These are phyloP conservation scores for Tylopilus orsonianus DNA, from an alignment of 1,284 basidiomycete species.

Conservation along the genomic window DNA sequence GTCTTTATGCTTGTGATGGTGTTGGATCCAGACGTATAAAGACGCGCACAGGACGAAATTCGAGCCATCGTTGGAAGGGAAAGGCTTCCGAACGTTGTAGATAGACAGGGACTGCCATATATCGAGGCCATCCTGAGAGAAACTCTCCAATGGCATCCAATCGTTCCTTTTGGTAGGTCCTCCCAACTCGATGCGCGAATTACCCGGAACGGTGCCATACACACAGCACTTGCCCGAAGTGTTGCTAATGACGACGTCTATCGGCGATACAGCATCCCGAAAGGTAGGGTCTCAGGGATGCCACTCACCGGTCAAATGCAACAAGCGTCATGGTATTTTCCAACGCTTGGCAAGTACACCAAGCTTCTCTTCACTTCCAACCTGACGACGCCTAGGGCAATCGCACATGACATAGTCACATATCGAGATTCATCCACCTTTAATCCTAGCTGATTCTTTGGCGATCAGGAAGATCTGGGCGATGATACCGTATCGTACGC, in stretches of 20 bases:
- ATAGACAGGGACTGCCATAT: neutral
- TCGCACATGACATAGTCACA: constrained; percentile 14
- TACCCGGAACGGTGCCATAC: neutral
- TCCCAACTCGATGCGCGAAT: neutral
- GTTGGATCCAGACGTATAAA: constrained; percentile 11
- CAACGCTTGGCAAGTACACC: constrained; percentile 9
- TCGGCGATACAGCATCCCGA: constrained; percentile 10
- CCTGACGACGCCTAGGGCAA: constrained; percentile 8
- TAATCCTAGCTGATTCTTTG: constrained; percentile 12
- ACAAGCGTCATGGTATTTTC: constrained; percentile 8
- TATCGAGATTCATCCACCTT: constrained; percentile 12
- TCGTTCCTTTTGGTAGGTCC: constrained; percentile 12
- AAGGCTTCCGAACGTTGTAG: constrained; percentile 5
- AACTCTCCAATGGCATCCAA: constrained; percentile 15
- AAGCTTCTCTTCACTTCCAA: neutral
- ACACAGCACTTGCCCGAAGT: constrained; percentile 9
- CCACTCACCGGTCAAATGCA: neutral
- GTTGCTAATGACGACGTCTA: constrained; percentile 11
- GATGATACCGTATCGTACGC: constrained; percentile 16
- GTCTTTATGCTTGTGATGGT: constrained; percentile 13
- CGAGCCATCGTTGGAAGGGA: constrained; percentile 8
- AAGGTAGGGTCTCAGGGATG: constrained; percentile 1
- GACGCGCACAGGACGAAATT: constrained; percentile 9
- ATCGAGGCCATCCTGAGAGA: neutral
- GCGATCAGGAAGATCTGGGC: constrained; percentile 9